A percentile compares a stretch with the other conserved stretches of the same genome.
Conservation (phyloP, 169 alveolate genomes). For the Babesia divergens region DNA sequence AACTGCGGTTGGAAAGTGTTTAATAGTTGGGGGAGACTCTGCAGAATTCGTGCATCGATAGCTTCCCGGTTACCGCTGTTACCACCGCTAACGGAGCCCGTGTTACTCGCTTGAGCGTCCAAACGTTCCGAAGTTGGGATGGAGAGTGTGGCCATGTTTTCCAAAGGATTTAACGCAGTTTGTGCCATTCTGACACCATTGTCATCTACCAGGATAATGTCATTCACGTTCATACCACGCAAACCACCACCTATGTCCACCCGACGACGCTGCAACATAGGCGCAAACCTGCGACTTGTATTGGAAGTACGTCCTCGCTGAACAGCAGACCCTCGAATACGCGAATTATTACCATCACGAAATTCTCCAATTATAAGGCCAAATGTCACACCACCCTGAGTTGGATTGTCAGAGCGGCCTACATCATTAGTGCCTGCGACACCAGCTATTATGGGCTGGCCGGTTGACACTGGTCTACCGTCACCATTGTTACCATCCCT, state of each 20-base stretch:
- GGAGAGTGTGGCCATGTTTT: not conserved
- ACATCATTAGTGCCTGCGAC: no score
- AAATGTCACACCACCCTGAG: constrained; percentile 31
- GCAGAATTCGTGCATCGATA: constrained; percentile 26
- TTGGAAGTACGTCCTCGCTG: constrained; percentile 2
- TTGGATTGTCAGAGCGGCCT: no score
- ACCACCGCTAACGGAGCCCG: not conserved
- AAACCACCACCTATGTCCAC: not conserved
- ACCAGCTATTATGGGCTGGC: no score
- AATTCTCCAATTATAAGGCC: constrained; percentile 50
- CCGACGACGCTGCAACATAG: not conserved
- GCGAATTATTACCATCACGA: not conserved
- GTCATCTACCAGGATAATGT: constrained; percentile 14
- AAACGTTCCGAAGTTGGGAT: not conserved
- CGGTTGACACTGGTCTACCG: no score
- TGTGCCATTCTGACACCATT: not conserved
- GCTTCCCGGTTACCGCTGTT: not conserved
- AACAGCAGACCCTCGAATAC: not conserved
- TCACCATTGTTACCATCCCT: no score
- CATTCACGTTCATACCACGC: constrained; percentile 3
- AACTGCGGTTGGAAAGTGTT: constrained; percentile 33
- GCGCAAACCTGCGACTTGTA: constrained; percentile 13
- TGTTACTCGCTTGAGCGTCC: not conserved
- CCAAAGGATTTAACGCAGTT: not conserved
- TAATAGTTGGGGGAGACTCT: constrained; percentile 47